These are phyloP conservation scores for Skeletonema grethae DNA, from an alignment of 108 stramenopile genomes.

Conservation along the genomic window DNA sequence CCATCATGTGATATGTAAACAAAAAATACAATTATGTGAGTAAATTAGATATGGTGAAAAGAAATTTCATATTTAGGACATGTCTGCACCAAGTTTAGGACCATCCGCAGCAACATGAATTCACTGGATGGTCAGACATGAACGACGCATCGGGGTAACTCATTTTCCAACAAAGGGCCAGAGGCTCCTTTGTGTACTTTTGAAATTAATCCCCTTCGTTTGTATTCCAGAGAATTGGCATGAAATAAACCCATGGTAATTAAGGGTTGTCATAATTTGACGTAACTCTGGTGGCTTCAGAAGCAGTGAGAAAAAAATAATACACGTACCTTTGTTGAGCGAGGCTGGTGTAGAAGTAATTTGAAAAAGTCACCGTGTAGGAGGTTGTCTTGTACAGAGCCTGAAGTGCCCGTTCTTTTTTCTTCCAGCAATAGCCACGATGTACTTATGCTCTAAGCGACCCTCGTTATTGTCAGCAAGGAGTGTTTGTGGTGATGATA, in stretches of 20 bases:
- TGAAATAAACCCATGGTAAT: not conserved
- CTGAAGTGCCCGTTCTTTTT: no score
- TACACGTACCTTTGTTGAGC: no score
- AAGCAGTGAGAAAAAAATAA: no score
- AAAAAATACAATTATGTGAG: not conserved
- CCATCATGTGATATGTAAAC: no score
- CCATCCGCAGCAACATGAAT: not conserved
- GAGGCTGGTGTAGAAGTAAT: no score
- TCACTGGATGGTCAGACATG: conserved; percentile 3
- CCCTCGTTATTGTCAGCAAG: no score
- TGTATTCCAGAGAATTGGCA: conserved; percentile 9
- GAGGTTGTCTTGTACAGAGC: no score
- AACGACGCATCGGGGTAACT: conserved; percentile 1
- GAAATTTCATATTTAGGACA: no score
- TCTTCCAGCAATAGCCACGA: no score
- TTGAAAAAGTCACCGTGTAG: no score
- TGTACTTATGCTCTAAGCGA: no score
- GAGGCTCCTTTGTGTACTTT: conserved; percentile 3
- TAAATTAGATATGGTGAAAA: not conserved
- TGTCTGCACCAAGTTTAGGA: conserved; percentile 9
- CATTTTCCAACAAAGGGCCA: conserved; percentile 1
- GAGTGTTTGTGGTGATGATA: no score
- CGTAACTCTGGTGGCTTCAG: not conserved
- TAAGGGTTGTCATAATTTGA: not conserved
- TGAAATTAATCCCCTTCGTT: not conserved